Base-by-base conservation (phyloP, 305 asterid species). In the Andrographis paniculata region DNA sequence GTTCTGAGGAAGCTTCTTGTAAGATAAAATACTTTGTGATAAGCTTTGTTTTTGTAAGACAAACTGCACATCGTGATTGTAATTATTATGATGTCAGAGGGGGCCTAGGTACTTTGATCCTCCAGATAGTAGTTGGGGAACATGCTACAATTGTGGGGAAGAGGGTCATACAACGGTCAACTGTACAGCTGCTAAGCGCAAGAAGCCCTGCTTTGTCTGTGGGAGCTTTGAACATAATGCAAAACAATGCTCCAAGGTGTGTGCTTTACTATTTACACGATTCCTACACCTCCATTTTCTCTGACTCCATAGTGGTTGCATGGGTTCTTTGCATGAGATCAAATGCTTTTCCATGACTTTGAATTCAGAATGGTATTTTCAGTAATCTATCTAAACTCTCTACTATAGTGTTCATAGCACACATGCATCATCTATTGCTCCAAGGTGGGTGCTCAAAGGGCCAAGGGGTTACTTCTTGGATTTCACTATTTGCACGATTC, bases 91-190 rank as follows among this genome's bases (percentile, higher is more conserved):
- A 59, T 70, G 52, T 63, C 80, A 91, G 96, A 82, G 99, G 56
- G 98, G 96, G 17, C 96, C 96, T 22, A 91, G 99, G 70, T 91
- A 91, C 70, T 91, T 86, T 66, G 96, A 91, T 62, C 96, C 99
- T 53, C 96, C 95, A 41, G 87, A 80, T 63, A 77, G 59, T 67
- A 78, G 80, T 62, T 91, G 99, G 96, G 94, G 94, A 22, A 61
- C 88, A 22, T 91, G 99, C 81, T 80, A 78, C 64, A 91, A 91
- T 58, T 91, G 99, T 59, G 99, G 99, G 38, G 95, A 91, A 75
- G 96, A 80, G 61, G 96, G 99, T 45, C 99, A 86, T 69, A 62
- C 53, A 11, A 37, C 82, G 45, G 73, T 47, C 67, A 86, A 80
- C 68, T 91, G 99, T 65, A 80, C 94, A 48, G 67, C 80, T 45